Evolutionary conservation across 2,329 filamentous ascomycete genomes (phyloP), one percentile per base, ranked within the genome.

Genomic region (Teratosphaeria epicoccoides): DNA sequence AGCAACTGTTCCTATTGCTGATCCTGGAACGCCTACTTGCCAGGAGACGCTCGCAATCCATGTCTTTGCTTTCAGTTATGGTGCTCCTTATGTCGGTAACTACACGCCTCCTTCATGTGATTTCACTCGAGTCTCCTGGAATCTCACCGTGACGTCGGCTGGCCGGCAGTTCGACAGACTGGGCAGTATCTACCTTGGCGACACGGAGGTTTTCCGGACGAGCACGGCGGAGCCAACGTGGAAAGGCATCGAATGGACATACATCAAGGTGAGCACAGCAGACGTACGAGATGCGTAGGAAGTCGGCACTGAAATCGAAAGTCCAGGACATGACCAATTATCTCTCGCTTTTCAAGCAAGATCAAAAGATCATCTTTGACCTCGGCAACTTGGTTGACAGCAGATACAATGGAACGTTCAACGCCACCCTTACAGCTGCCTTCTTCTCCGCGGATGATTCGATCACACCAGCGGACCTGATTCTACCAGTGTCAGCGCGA

Each of bases 151-250:
- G 12, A 80, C 79, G 0, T 86, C 84, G 9, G 72, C 74, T 55
- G 88, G 88, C 1, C 76, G 79, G 2, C 88, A 94, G 60, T 90
- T 79, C 67, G 88, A 94, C 65, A 78, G 87, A 37, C 74, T 91
- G 7, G 88, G 81, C 3, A 68, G 84, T 26, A 83, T 93, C 76
- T 93, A 84, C 61, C 73, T 93, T 33, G 81, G 81, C 40, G 85
- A 91, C 65, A 81, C 79, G 9, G 87, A 94, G 65, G 76, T 94
- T n/a, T 93, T 85, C 74, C 76, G 87, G 23, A 90, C 87, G 1
- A 89, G 86, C 4, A 94, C 88, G 1, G 85, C 87, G 3, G 85
- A 94, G 69, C 87, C 88, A 1, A 87, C 81, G 0, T 58, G 71
- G 4, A 76, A 76, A 22, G 87, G 87, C 6, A 89, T 93, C 55